phyloP scores from a whole-genome alignment of 129 eudicot species.

The Apium graveolens region DNA sequence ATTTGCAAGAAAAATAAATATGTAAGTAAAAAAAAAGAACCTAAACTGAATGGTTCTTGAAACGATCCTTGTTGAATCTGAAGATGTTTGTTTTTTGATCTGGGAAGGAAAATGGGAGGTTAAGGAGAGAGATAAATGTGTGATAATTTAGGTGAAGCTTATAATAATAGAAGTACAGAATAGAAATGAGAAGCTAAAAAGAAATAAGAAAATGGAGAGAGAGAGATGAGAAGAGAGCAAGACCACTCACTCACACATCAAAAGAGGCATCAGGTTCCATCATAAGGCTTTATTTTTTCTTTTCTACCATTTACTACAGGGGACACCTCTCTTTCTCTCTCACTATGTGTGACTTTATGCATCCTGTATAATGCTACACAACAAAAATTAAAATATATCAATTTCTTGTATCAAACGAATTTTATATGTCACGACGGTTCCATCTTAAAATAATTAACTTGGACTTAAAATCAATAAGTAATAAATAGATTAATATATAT shows the following conservation, averaged over 20 bases:
- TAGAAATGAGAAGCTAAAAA: neutral
- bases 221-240: constrained; percentile 14
- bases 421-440: too few relatives aligned
- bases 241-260: constrained; percentile 75
- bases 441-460: too few relatives aligned
- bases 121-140: neutral
- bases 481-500: too few relatives aligned
- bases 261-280: constrained; percentile 37
- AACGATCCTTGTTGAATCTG: neutral
- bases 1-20: neutral
- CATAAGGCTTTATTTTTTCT: constrained; percentile 17
- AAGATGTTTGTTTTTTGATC: constrained; percentile 4
- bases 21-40: neutral
- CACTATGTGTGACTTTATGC: constrained; percentile 12
- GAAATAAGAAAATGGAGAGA: constrained; percentile 4
- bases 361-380: too few relatives aligned
- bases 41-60: neutral
- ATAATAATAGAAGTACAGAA: neutral
- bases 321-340: constrained; percentile 10
- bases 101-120: constrained; percentile 25
- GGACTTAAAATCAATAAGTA: too few relatives aligned
- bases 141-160: neutral
- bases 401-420: too few relatives aligned
- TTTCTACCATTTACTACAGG: constrained; percentile 2
- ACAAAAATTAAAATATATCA: too few relatives aligned